phyloP scores from a whole-genome alignment of 2,329 filamentous ascomycete species.

The Fusarium humuli region DNA sequence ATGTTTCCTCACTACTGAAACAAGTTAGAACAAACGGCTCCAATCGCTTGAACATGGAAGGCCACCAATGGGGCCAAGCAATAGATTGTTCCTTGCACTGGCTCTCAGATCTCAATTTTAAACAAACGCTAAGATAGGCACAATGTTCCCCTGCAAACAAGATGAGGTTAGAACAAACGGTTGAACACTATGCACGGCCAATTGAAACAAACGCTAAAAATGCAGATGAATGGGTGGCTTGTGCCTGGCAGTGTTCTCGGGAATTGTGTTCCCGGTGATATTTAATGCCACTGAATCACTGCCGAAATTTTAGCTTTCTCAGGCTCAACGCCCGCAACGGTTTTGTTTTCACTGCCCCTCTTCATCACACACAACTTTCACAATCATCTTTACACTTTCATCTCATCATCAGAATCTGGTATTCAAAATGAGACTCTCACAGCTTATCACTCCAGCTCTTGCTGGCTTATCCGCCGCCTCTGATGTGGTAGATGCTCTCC shows the following conservation, averaged over 20 bases:
- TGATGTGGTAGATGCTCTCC: background rate
- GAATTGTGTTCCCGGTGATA: background rate
- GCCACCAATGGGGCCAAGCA: background rate
- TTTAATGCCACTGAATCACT: background rate
- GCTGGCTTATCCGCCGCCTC: background rate
- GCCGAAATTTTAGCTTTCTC: background rate
- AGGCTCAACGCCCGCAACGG: background rate
- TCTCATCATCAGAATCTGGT: background rate
- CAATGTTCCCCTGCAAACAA: background rate
- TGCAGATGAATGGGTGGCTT: no score
- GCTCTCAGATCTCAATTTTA: background rate
- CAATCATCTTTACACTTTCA: no score
- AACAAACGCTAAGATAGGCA: background rate
- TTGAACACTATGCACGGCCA: background rate
- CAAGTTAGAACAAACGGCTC: background rate
- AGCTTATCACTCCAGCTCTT: background rate
- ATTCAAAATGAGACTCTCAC: background rate
- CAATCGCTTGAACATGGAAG: rapidly evolving
- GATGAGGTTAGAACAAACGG: background rate
- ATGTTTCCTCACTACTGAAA: background rate
- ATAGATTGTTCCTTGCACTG: no score
- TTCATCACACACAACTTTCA: background rate
- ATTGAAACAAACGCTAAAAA: background rate
- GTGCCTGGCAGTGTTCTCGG: background rate
- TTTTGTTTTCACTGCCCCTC: background rate